Conservation (phyloP, 1,284 basidiomycete genomes). For the Fomes fomentarius region DNA sequence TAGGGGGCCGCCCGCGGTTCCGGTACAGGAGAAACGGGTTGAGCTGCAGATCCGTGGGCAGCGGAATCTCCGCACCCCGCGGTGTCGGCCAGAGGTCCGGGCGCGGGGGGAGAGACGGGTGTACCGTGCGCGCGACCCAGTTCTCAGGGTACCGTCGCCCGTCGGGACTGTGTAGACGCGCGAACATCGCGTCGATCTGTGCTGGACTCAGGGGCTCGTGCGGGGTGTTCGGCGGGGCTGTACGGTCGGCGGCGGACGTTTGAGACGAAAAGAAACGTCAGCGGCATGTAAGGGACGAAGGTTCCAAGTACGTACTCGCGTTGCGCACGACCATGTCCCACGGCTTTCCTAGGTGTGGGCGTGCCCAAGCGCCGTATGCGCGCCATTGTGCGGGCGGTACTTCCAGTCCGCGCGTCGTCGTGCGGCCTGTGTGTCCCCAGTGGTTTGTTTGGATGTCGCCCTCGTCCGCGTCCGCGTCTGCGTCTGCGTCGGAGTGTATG, state of each 20-base stretch:
- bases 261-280: too few relatives aligned
- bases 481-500: neutral
- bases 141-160: slow-evolving; percentile 43
- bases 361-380: slow-evolving; percentile 36
- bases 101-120: slow-evolving; percentile 51
- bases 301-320: slow-evolving; percentile 31
- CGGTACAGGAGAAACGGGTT: slow-evolving; percentile 57
- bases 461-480: neutral
- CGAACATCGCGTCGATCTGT: slow-evolving; percentile 40
- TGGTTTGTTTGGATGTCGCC: neutral
- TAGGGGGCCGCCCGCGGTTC: slow-evolving; percentile 43
- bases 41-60: slow-evolving; percentile 46
- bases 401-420: too few relatives aligned
- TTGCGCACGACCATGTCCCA: slow-evolving; percentile 28
- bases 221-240: slow-evolving; percentile 27
- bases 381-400: slow-evolving; percentile 29
- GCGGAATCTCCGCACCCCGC: slow-evolving; percentile 38
- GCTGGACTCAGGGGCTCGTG: slow-evolving; percentile 27
- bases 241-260: neutral
- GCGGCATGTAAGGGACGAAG: neutral
- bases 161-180: slow-evolving; percentile 32
- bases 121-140: slow-evolving; percentile 51
- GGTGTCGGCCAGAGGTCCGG: slow-evolving; percentile 49
- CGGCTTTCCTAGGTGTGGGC: slow-evolving; percentile 24
- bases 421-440: neutral